Evolutionary conservation across 106 monocot genomes (phyloP).

Genomic region (Platanthera guangdongensis): DNA sequence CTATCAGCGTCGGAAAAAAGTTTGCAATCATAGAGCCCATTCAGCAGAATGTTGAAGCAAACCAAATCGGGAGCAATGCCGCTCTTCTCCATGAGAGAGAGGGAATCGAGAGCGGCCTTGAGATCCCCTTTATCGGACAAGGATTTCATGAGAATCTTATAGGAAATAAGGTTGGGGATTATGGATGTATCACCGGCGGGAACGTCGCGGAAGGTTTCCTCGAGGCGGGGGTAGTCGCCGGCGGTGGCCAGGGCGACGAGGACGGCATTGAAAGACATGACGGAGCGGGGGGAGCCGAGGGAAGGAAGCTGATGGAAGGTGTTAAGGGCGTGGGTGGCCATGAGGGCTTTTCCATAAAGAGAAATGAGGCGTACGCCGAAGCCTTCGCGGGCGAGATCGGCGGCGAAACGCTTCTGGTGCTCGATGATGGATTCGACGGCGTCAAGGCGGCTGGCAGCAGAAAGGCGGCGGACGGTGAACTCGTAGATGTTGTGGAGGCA

Average conservation of each 20-base stretch:
- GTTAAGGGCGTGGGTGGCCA: constrained; percentile 24
- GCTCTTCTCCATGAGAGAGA: constrained; percentile 33
- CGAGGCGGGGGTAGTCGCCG: constrained; percentile 16
- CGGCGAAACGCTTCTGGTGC: constrained; percentile 23
- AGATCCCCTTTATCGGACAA: constrained; percentile 37
- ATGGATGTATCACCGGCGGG: constrained; percentile 22
- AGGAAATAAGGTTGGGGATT: constrained; percentile 32
- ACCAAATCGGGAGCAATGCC: constrained; percentile 25
- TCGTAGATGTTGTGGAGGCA: constrained; percentile 29
- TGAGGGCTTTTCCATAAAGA: constrained; percentile 44
- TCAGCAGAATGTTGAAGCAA: constrained; percentile 48
- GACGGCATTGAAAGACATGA: constrained; percentile 54
- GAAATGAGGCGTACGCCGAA: constrained; percentile 50
- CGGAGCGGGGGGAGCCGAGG: constrained; percentile 20
- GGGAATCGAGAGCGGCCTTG: constrained; percentile 27
- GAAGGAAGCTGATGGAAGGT: constrained; percentile 33
- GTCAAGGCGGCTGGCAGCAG: constrained; percentile 25
- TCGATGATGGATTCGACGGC: constrained; percentile 41
- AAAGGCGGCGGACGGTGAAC: constrained; percentile 39
- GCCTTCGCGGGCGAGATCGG: constrained; percentile 32
- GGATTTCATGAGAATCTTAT: constrained; percentile 38
- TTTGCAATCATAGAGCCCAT: constrained; percentile 24
- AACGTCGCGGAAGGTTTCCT: constrained; percentile 15
- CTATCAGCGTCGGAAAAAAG: constrained; percentile 32
- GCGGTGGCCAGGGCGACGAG: constrained; percentile 22